A percentile compares a stretch with the other conserved stretches of the same genome.
phyloP scores from a whole-genome alignment of 208 protist species.

The Sergeia podlipaevii region DNA sequence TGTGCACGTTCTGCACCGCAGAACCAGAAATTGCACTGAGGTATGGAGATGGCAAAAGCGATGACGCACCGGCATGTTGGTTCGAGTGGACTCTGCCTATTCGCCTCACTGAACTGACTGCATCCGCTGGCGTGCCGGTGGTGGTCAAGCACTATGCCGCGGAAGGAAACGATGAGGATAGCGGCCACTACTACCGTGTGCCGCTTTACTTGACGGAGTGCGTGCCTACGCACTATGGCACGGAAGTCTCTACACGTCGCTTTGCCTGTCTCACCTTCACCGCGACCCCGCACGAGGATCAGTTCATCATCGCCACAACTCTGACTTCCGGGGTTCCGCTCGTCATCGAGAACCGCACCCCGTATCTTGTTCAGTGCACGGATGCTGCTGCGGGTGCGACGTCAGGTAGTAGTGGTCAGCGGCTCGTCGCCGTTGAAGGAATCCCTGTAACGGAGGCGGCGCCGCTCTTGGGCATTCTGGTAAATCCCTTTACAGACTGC shows the following conservation, averaged over 20 bases:
- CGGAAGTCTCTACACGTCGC: slow-evolving; percentile 3
- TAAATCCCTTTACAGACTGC: slow-evolving; percentile 19
- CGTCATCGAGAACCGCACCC: slow-evolving; percentile 50
- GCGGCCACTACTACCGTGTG: too few relatives aligned
- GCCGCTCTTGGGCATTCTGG: slow-evolving; percentile 3
- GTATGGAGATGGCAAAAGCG: slow-evolving; percentile 1
- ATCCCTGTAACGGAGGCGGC: too few relatives aligned
- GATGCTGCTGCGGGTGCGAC: not conserved
- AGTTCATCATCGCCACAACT: slow-evolving; percentile 15
- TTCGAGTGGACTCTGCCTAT: slow-evolving; percentile 42
- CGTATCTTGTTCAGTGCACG: slow-evolving; percentile 22
- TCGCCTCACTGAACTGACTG: slow-evolving; percentile 29
- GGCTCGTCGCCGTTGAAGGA: not conserved
- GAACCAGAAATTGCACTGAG: slow-evolving; percentile 23
- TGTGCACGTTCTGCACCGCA: not conserved
- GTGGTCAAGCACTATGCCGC: slow-evolving; percentile 26
- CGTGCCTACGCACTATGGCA: slow-evolving; percentile 1
- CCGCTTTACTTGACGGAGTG: slow-evolving; percentile 9
- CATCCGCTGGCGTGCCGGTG: slow-evolving; percentile 24
- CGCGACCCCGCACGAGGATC: slow-evolving; percentile 9
- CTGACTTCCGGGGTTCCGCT: slow-evolving; percentile 17
- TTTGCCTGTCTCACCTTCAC: slow-evolving; percentile 35
- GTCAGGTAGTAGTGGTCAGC: not conserved
- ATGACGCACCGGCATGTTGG: not conserved
- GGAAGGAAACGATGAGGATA: too few relatives aligned